phyloP scores from a whole-genome alignment of 1,284 basidiomycete species.

The Leccinum cinnamomeum region DNA sequence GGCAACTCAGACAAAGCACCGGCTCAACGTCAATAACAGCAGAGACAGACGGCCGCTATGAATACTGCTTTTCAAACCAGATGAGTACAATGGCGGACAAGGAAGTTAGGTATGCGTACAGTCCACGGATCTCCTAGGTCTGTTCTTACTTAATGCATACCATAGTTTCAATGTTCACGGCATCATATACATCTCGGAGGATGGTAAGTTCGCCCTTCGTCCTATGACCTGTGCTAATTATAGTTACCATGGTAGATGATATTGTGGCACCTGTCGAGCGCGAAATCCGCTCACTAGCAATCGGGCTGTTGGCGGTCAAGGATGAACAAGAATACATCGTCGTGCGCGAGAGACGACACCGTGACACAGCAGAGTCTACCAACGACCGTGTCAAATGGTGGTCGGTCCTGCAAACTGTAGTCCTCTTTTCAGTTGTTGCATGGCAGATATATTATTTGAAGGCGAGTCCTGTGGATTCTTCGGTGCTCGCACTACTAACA shows the following conservation, averaged over 20 bases:
- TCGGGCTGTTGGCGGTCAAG: constrained; percentile 87
- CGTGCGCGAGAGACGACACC: constrained; percentile 88
- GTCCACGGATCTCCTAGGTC: neutral
- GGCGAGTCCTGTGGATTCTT: constrained; percentile 44
- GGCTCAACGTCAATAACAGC: constrained; percentile 90
- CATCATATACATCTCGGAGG: constrained; percentile 88
- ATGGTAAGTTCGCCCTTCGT: constrained; percentile 50
- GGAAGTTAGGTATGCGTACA: constrained; percentile 73
- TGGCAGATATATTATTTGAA: constrained; percentile 99
- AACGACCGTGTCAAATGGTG: constrained; percentile 99
- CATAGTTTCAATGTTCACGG: constrained; percentile 96
- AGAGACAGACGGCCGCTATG: constrained; percentile 82
- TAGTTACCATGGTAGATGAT: constrained; percentile 42
- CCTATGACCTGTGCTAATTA: constrained; percentile 20
- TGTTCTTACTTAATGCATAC: neutral
- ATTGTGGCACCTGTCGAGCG: constrained; percentile 92
- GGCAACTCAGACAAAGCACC: constrained; percentile 85
- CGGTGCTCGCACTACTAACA: constrained; percentile 11
- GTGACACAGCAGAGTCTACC: constrained; percentile 93
- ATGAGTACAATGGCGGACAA: constrained; percentile 96
- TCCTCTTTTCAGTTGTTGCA: constrained; percentile 87
- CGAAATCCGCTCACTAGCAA: constrained; percentile 89
- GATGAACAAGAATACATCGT: constrained; percentile 99
- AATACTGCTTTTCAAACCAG: constrained; percentile 98
- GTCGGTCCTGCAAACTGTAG: constrained; percentile 88